Evolutionary conservation across 2,329 filamentous ascomycete genomes (phyloP).

Genomic region (Simplicillium sp.): DNA sequence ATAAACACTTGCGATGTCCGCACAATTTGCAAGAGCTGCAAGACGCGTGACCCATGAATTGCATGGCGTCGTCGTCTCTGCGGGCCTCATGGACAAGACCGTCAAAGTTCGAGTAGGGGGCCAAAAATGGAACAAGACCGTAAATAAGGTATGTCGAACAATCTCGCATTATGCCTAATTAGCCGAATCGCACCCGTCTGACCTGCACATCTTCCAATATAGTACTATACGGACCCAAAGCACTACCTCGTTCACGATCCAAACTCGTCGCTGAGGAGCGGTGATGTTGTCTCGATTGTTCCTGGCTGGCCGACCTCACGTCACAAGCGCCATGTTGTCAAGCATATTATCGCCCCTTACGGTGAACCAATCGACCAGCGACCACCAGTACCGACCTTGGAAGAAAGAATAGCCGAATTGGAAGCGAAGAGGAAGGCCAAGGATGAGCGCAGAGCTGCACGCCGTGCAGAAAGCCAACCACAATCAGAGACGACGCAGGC

Average conservation of each 20-base stretch:
- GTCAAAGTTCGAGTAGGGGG: slow-evolving; percentile 68
- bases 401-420: slow-evolving; percentile 48
- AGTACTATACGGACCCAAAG: slow-evolving; percentile 51
- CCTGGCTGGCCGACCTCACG: slow-evolving; percentile 57
- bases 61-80: slow-evolving; percentile 65
- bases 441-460: slow-evolving; percentile 36
- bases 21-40: slow-evolving; percentile 29
- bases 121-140: slow-evolving; percentile 61
- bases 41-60: slow-evolving; percentile 39
- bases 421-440: slow-evolving; percentile 48
- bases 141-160: slow-evolving; percentile 53
- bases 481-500: too few relatives aligned
- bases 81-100: slow-evolving; percentile 68
- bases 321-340: slow-evolving; percentile 64
- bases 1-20: slow-evolving; percentile 24
- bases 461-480: neutral
- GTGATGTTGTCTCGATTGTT: slow-evolving; percentile 66
- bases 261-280: slow-evolving; percentile 59
- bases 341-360: slow-evolving; percentile 61
- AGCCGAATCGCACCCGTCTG: too few relatives aligned
- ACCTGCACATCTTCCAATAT: neutral
- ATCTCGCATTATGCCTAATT: too few relatives aligned
- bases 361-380: slow-evolving; percentile 54
- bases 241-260: slow-evolving; percentile 72
- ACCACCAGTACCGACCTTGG: slow-evolving; percentile 54